phyloP scores from a whole-genome alignment of 306 rosid genomes.

The Cucurbita moschata region DNA sequence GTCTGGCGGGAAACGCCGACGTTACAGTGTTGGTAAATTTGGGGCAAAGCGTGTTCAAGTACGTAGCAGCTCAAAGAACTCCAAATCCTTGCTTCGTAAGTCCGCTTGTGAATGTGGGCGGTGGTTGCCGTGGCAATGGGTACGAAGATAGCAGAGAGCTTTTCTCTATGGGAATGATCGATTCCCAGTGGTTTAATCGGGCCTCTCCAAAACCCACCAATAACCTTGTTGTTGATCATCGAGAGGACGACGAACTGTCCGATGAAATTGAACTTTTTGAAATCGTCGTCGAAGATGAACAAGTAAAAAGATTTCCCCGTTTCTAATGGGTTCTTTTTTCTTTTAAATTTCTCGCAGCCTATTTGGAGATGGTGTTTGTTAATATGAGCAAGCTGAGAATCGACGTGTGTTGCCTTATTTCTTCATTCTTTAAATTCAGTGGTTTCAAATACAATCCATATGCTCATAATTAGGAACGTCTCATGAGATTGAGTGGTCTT shows the following conservation, averaged over 20 bases:
- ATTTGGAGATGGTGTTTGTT: not conserved
- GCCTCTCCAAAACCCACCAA: slow-evolving; percentile 24
- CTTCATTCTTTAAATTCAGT: not conserved
- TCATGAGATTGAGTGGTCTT: no score
- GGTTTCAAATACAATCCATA: no score
- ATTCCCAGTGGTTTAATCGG: slow-evolving; percentile 50
- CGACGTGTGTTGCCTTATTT: not conserved
- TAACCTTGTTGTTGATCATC: not conserved
- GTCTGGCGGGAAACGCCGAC: slow-evolving; percentile 44
- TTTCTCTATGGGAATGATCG: slow-evolving; percentile 83
- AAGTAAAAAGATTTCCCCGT: not conserved
- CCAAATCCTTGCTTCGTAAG: slow-evolving; percentile 77
- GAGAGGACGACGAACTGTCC: slow-evolving; percentile 24
- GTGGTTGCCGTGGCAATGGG: slow-evolving; percentile 21
- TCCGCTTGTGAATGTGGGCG: slow-evolving; percentile 27
- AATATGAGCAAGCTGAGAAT: not conserved
- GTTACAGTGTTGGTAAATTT: slow-evolving; percentile 51
- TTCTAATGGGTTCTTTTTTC: not conserved
- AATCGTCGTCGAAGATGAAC: slow-evolving; percentile 23
- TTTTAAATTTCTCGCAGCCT: not conserved
- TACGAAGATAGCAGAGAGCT: slow-evolving; percentile 84
- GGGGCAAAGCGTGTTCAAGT: slow-evolving; percentile 72
- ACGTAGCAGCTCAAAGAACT: slow-evolving; percentile 69
- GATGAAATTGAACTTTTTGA: slow-evolving; percentile 38
- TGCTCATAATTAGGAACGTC: no score